Evolutionary conservation across 352 stramenopile genomes (phyloP).

Genomic region (Vaucheria bursata): DNA sequence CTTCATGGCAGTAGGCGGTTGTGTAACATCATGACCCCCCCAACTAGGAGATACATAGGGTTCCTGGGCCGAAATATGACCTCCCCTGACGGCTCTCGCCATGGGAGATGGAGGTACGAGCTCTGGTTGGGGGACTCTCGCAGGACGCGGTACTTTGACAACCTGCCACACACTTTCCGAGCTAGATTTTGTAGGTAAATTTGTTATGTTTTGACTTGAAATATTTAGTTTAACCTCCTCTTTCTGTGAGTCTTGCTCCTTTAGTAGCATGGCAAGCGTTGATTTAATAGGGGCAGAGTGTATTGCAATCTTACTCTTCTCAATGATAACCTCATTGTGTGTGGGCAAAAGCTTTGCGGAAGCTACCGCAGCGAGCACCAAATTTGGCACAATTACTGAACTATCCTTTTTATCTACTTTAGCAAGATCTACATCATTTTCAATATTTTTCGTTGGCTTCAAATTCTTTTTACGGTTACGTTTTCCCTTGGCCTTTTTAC

Average conservation of each 20-base stretch:
- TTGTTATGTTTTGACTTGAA: too few species aligned
- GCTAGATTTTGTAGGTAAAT: not conserved
- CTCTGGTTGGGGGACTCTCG: not conserved
- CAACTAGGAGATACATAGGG: too few species aligned
- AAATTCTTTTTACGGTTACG: conserved; percentile 38
- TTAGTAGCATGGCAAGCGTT: not conserved
- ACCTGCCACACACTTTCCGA: not conserved
- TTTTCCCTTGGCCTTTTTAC: conserved; percentile 41
- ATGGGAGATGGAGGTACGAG: not conserved
- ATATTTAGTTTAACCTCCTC: too few species aligned
- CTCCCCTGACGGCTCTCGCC: not conserved
- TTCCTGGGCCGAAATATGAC: not conserved
- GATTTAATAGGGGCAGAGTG: not conserved
- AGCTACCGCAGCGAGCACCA: conserved; percentile 49
- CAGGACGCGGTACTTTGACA: not conserved
- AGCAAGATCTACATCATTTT: conserved; percentile 81
- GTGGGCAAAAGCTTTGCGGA: conserved; percentile 60
- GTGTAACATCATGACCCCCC: too few species aligned
- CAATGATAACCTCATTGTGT: too few species aligned
- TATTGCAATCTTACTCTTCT: too few species aligned
- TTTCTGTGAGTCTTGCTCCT: not conserved
- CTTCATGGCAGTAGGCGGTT: not conserved
- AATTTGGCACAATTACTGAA: too few species aligned
- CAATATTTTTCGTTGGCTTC: conserved; percentile 16
- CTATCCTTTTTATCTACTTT: conserved; percentile 71